Percentiles rank a stretch among this genome's conserved stretches.
These are phyloP conservation scores for Volvariella volvacea DNA, from an alignment of 1,284 basidiomycete species.

Conservation along the genomic window DNA sequence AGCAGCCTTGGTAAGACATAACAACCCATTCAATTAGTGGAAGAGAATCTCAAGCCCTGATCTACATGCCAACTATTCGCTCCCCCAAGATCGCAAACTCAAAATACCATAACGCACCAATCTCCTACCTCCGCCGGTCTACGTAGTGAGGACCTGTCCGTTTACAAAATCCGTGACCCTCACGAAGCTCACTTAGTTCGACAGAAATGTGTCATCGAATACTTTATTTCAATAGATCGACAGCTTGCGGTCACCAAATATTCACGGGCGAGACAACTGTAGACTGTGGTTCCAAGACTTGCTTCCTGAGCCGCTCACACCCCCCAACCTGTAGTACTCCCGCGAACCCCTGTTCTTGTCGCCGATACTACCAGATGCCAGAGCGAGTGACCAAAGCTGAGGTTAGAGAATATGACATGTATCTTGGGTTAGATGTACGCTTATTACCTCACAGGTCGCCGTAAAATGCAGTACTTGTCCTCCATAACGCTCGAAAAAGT, in stretches of 20 bases:
- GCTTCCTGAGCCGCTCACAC: slow-evolving; percentile 44
- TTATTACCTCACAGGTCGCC: slow-evolving; percentile 24
- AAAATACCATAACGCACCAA: background rate
- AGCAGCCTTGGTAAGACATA: no score
- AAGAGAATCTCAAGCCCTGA: no score
- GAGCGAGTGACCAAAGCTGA: slow-evolving; percentile 25
- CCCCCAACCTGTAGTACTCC: slow-evolving; percentile 34
- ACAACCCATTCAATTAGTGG: no score
- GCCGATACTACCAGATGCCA: slow-evolving; percentile 45
- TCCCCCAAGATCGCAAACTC: no score
- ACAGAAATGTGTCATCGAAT: slow-evolving; percentile 57
- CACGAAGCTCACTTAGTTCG: slow-evolving; percentile 14
- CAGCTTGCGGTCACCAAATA: slow-evolving; percentile 48
- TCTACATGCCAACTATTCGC: no score
- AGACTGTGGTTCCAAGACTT: slow-evolving; percentile 44
- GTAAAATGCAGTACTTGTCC: slow-evolving; percentile 36
- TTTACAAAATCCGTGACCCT: slow-evolving; percentile 16
- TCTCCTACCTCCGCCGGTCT: slow-evolving; percentile 66
- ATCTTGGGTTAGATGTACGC: slow-evolving; percentile 5
- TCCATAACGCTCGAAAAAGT: slow-evolving; percentile 8
- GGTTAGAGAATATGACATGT: slow-evolving; percentile 21
- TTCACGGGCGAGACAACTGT: slow-evolving; percentile 41
- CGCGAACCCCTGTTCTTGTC: slow-evolving; percentile 39
- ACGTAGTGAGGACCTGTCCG: slow-evolving; percentile 25
- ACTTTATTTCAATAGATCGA: slow-evolving; percentile 45